These are phyloP conservation scores for Herpetomonas tarakana DNA, from an alignment of 208 protist genomes.

Conservation along the genomic window DNA sequence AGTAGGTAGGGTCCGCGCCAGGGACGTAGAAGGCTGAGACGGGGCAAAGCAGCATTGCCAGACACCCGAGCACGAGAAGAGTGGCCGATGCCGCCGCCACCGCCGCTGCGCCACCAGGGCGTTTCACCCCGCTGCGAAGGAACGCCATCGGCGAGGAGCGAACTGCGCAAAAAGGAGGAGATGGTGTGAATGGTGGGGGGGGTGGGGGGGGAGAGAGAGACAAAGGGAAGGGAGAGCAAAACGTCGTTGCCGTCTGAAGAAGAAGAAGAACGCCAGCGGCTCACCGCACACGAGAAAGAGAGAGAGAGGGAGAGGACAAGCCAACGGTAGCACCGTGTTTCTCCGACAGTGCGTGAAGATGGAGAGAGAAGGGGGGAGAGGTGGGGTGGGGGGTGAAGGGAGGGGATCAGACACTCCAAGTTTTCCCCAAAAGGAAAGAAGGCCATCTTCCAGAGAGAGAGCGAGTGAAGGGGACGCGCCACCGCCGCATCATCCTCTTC, in stretches of 20 bases:
- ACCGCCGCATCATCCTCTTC: too few relatives aligned
- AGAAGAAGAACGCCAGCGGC: slow-evolving; percentile 6
- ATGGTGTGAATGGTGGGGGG: not conserved
- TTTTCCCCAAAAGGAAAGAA: slow-evolving; percentile 1
- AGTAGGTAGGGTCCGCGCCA: slow-evolving; percentile 42
- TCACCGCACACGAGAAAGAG: too few relatives aligned
- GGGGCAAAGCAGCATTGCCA: slow-evolving; percentile 5
- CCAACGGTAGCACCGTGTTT: too few relatives aligned
- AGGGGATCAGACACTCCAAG: not conserved
- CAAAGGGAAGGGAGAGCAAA: slow-evolving; percentile 5
- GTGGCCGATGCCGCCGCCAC: too few relatives aligned
- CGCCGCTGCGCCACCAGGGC: too few relatives aligned
- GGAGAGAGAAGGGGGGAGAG: not conserved
- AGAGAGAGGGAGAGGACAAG: too few relatives aligned
- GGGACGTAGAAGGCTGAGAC: slow-evolving; percentile 52
- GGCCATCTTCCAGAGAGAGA: too few relatives aligned
- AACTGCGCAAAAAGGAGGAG: slow-evolving; percentile 12
- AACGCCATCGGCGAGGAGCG: not conserved
- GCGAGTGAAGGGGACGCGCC: too few relatives aligned
- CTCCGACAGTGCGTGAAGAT: too few relatives aligned
- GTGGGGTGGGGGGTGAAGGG: not conserved
- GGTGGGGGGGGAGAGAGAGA: slow-evolving; percentile 1
- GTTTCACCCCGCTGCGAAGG: too few relatives aligned
- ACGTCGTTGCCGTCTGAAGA: not conserved
- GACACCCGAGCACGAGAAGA: not conserved